These are phyloP conservation scores for Capsella bursapastoris DNA, from an alignment of 345 rosid species.

Conservation along the genomic window DNA sequence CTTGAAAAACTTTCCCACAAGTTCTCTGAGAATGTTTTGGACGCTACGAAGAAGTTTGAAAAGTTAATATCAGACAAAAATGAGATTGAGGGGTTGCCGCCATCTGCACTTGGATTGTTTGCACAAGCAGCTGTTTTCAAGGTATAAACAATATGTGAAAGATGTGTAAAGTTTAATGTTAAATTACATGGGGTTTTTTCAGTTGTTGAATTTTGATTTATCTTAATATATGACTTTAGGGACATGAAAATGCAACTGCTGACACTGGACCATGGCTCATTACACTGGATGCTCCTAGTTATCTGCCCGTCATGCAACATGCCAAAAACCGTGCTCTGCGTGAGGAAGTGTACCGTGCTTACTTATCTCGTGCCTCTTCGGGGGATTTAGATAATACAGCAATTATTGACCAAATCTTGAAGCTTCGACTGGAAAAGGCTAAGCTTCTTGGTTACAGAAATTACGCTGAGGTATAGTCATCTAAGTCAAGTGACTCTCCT, in stretches of 20 bases:
- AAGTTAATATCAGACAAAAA: conserved; percentile 78
- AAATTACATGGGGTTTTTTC: conserved; percentile 4
- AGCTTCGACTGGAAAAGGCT: conserved; percentile 86
- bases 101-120: conserved; percentile 86
- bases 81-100: conserved; percentile 89
- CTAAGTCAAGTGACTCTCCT: conserved; percentile 22
- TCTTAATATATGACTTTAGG: conserved; percentile 53
- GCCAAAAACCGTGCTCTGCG: conserved; percentile 81
- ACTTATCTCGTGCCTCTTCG: conserved; percentile 73
- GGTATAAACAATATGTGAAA: conserved; percentile 49
- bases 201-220: conserved; percentile 18
- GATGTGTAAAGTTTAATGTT: conserved; percentile 15
- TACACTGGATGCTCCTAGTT: conserved; percentile 88
- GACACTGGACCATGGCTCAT: conserved; percentile 93
- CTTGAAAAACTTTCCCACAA: conserved; percentile 76
- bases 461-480: conserved; percentile 80
- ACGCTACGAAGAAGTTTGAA: conserved; percentile 91
- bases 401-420: conserved; percentile 76
- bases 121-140: conserved; percentile 90
- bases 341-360: conserved; percentile 85
- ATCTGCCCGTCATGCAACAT: conserved; percentile 89
- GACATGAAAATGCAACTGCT: conserved; percentile 82
- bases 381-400: conserved; percentile 85
- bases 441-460: conserved; percentile 78
- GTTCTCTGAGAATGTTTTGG: conserved; percentile 86